These are phyloP conservation scores for Fusarium sp. DNA, from an alignment of 2,329 filamentous ascomycete species.

Conservation along the genomic window DNA sequence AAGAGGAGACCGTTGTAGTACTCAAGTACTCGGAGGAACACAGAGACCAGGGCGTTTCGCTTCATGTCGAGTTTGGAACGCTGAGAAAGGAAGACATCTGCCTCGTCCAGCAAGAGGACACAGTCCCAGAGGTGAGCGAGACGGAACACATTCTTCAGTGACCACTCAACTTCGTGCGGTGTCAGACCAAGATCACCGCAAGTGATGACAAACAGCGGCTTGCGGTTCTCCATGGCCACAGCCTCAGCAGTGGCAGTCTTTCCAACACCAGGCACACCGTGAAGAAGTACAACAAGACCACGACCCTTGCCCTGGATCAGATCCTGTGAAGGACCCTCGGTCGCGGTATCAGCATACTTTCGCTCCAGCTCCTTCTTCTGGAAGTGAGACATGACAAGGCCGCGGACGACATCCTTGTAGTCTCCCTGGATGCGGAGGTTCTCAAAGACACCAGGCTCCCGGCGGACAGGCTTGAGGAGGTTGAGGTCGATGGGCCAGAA, in stretches of 20 bases:
- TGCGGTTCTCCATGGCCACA: slow-evolving; percentile 58
- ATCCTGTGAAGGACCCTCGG: slow-evolving; percentile 54
- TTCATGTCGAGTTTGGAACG: slow-evolving; percentile 52
- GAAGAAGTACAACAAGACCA: slow-evolving; percentile 62
- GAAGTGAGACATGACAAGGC: slow-evolving; percentile 60
- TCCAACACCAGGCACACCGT: slow-evolving; percentile 65
- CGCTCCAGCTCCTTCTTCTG: slow-evolving; percentile 58
- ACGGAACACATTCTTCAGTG: slow-evolving; percentile 60
- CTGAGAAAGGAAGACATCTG: slow-evolving; percentile 54
- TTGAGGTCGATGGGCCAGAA: slow-evolving; percentile 58
- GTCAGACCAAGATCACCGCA: slow-evolving; percentile 65
- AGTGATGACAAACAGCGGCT: slow-evolving; percentile 65
- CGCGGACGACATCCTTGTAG: slow-evolving; percentile 60
- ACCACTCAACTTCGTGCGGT: slow-evolving; percentile 58
- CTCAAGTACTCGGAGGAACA: slow-evolving; percentile 64
- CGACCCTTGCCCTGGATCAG: slow-evolving; percentile 63
- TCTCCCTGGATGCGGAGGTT: slow-evolving; percentile 58
- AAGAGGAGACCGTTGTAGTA: slow-evolving; percentile 65
- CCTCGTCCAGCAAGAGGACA: slow-evolving; percentile 57
- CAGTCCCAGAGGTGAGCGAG: slow-evolving; percentile 59
- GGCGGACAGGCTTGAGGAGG: slow-evolving; percentile 54
- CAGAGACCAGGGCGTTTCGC: slow-evolving; percentile 57
- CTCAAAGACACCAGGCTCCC: slow-evolving; percentile 57
- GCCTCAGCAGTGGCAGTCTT: slow-evolving; percentile 66
- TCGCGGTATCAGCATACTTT: slow-evolving; percentile 48